Evolutionary conservation across 768 basidiomycete genomes (phyloP), one percentile per base, ranked within the genome.

Genomic region (Kwoniella dejecticola): DNA sequence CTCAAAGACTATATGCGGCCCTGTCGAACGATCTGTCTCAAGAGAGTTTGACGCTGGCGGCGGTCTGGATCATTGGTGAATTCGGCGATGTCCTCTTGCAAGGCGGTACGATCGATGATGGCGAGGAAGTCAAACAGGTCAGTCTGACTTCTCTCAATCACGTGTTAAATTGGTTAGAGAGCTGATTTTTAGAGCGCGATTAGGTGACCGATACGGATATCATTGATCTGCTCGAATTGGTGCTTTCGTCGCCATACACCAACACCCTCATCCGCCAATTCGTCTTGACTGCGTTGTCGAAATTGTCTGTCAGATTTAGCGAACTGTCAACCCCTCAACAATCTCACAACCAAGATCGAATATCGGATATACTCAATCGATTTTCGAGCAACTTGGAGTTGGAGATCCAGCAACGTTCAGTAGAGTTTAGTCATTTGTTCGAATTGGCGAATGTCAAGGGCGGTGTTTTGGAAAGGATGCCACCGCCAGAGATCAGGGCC

Each of bases 401-500:
- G 17, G 96, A 99, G 79, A 82, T 96, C 36, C 96, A 98, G 77
- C 96, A 98, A 74, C 86, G 96, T 42, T 89, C 93, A 0, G 91
- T 98, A 13, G 96, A 99, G 79, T 98, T 93, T 78, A 90, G 89
- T 0, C 89, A 85, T 69, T 77, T 99, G 67, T 91, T 91, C 75
- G 57, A 50, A 12, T 68, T 62, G 46, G 49, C 42, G 21, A 75
- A 77, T 27, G 66, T 78, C 41, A 64, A 71, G 13, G 85, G 83
- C 27, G 96, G 95, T 36, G 92, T 99, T 1, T 79, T 98, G 62
- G 96, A 99, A 81, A 85, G 92, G 57, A 99, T 99, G 96, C 96
- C 96, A n/a, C 89, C 91, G 4, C 96, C 96, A 1, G 96, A 99
- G 77, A 81, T 98, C 66, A 96, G 94, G 81, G 88, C 89, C n/a